Conservation (phyloP, 2,329 filamentous ascomycete species). For the Scedosporium dehoogii region DNA sequence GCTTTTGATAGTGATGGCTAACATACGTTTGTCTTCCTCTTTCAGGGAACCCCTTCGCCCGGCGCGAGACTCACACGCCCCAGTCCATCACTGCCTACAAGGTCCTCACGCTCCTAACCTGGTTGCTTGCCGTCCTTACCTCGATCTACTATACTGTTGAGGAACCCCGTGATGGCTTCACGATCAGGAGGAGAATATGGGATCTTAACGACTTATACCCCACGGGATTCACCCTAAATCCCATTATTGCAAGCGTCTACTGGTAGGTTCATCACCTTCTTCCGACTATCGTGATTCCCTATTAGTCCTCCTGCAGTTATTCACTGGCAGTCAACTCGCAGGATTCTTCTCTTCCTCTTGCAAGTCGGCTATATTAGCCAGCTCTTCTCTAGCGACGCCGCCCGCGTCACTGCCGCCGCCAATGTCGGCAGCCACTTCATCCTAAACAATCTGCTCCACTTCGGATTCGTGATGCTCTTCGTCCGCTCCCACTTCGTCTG, state of each 20-base stretch:
- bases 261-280: constrained; percentile 42
- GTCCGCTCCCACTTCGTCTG: constrained; percentile 65
- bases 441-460: constrained; percentile 72
- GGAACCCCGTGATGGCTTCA: constrained; percentile 51
- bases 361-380: constrained; percentile 68
- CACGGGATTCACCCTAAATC: constrained; percentile 69
- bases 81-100: constrained; percentile 63
- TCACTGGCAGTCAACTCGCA: constrained; percentile 20
- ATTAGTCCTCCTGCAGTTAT: background rate
- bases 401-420: constrained; percentile 61
- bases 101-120: constrained; percentile 62
- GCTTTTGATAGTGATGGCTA: background rate
- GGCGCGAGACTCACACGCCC: constrained; percentile 54
- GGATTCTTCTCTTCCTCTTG: constrained; percentile 63
- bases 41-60: constrained; percentile 66
- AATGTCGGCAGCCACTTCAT: constrained; percentile 80
- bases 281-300: background rate
- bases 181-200: constrained; percentile 58
- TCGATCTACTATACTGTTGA: constrained; percentile 66
- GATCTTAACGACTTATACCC: constrained; percentile 56
- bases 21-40: constrained; percentile 1
- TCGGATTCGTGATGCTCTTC: constrained; percentile 77
- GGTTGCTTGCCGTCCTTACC: constrained; percentile 62
- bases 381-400: constrained; percentile 59
- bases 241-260: constrained; percentile 57